These are phyloP conservation scores for Pythium biforme DNA, from an alignment of 352 stramenopile species.

Conservation along the genomic window DNA sequence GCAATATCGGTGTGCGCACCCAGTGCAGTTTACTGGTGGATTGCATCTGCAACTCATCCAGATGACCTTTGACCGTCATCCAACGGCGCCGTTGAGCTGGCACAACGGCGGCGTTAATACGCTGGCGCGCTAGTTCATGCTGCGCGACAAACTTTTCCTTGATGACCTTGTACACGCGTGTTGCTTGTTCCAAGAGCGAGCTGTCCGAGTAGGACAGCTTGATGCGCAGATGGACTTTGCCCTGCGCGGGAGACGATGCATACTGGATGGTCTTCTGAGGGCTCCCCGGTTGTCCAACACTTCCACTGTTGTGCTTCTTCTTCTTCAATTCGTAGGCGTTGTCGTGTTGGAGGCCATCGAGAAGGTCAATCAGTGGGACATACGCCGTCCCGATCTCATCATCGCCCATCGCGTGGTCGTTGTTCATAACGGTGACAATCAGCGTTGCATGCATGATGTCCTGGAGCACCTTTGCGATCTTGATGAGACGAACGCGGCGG, in stretches of 20 bases:
- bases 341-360: slow-evolving; percentile 58
- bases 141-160: slow-evolving; percentile 64
- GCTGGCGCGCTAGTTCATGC: slow-evolving; percentile 47
- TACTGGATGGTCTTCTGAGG: slow-evolving; percentile 5
- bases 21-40: slow-evolving; percentile 55
- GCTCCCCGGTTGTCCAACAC: slow-evolving; percentile 2
- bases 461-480: slow-evolving; percentile 56
- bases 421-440: slow-evolving; percentile 57
- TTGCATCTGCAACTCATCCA: slow-evolving; percentile 54
- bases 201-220: slow-evolving; percentile 56
- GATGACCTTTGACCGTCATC: slow-evolving; percentile 52
- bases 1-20: slow-evolving; percentile 56
- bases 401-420: slow-evolving; percentile 45
- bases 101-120: slow-evolving; percentile 63
- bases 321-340: slow-evolving; percentile 58
- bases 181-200: slow-evolving; percentile 63
- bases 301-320: slow-evolving; percentile 15
- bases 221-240: slow-evolving; percentile 46
- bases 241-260: slow-evolving; percentile 18
- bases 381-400: slow-evolving; percentile 52
- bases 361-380: slow-evolving; percentile 65
- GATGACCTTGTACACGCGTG: slow-evolving; percentile 56
- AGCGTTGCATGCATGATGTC: slow-evolving; percentile 60
- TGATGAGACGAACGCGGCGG: slow-evolving; percentile 50
- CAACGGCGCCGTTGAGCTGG: slow-evolving; percentile 59